Conservation (phyloP, 1,139 yeast species). For the Yamadazyma jaroonii region DNA sequence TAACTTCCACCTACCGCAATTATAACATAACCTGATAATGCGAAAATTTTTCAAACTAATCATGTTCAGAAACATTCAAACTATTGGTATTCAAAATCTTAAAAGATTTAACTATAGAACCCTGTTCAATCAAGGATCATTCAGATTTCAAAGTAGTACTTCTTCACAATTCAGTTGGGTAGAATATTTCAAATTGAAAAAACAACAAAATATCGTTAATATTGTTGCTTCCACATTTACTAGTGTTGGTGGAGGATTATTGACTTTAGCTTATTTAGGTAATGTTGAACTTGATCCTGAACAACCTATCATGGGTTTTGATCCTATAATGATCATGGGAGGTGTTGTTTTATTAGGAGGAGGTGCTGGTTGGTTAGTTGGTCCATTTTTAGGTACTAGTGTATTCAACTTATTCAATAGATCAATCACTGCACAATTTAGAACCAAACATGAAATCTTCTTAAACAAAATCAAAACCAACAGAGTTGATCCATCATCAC, state of each 20-base stretch:
- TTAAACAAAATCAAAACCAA: slow-evolving; percentile 69
- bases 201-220: slow-evolving; percentile 70
- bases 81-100: slow-evolving; percentile 2
- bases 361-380: slow-evolving; percentile 74
- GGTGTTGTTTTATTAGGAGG: slow-evolving; percentile 69
- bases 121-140: not conserved
- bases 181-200: slow-evolving; percentile 72
- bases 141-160: slow-evolving; percentile 23
- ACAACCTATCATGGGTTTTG: slow-evolving; percentile 78
- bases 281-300: slow-evolving; percentile 83
- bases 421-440: slow-evolving; percentile 44
- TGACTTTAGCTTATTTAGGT: slow-evolving; percentile 75
- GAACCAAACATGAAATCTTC: slow-evolving; percentile 67
- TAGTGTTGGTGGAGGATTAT: slow-evolving; percentile 63
- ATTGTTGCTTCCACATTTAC: slow-evolving; percentile 65
- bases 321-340: slow-evolving; percentile 75
- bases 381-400: slow-evolving; percentile 77
- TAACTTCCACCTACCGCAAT: not conserved
- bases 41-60: slow-evolving; percentile 4
- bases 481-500: slow-evolving; percentile 93
- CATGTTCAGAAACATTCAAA: not conserved
- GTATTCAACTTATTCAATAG: slow-evolving; percentile 59
- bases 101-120: not conserved
- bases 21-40: slow-evolving; percentile 1
- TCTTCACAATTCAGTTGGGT: slow-evolving; percentile 57